phyloP scores from a whole-genome alignment of 176 grass and related monocot species.

The Guadua angustifolia region DNA sequence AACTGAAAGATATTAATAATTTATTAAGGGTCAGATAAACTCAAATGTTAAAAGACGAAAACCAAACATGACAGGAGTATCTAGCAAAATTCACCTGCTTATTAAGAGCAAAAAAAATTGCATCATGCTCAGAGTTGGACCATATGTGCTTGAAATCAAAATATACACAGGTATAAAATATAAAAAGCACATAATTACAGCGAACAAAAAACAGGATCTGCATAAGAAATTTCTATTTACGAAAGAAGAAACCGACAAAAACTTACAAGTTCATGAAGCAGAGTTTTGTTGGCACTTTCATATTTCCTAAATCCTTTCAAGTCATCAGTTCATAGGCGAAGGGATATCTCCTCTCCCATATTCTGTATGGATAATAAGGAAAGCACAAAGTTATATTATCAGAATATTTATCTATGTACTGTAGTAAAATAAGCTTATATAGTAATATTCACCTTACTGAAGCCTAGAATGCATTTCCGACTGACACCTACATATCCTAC shows the following conservation, averaged over 20 bases:
- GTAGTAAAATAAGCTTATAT: not conserved
- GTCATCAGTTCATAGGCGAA: constrained; percentile 88
- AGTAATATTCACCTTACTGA: constrained; percentile 57
- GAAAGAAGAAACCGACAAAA: constrained; percentile 28
- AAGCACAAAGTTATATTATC: constrained; percentile 40
- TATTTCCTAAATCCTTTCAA: constrained; percentile 98
- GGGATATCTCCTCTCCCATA: constrained; percentile 91
- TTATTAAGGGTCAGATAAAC: constrained; percentile 12
- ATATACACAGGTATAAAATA: constrained; percentile 32
- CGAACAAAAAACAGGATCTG: constrained; percentile 12
- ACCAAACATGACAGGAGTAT: not conserved
- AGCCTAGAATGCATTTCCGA: constrained; percentile 89
- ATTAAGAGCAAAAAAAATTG: constrained; percentile 92
- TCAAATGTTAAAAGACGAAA: constrained; percentile 19
- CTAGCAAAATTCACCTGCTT: constrained; percentile 64
- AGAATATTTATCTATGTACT: constrained; percentile 31
- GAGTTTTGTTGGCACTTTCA: constrained; percentile 88
- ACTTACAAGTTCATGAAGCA: constrained; percentile 72
- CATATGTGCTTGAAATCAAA: constrained; percentile 84
- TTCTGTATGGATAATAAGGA: constrained; percentile 62
- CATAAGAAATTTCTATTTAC: constrained; percentile 9
- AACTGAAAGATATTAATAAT: constrained; percentile 59
- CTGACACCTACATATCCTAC: constrained; percentile 89
- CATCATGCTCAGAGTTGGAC: constrained; percentile 94
- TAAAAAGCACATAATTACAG: not conserved